Evolutionary conservation across 805 yeast genomes (phyloP).

Genomic region (Brettanomyces anomalus): DNA sequence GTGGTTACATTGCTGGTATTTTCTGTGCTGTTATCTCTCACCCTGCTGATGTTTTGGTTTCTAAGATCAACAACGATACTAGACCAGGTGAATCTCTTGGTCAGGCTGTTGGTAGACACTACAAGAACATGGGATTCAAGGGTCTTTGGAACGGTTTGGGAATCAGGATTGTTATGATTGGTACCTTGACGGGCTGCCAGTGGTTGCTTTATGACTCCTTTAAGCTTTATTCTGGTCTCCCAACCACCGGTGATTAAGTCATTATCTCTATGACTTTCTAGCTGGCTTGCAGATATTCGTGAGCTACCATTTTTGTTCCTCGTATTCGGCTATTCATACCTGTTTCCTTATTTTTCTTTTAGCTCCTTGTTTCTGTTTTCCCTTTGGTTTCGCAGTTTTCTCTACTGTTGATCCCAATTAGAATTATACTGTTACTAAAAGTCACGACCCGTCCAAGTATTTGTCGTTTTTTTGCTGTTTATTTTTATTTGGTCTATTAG

Average conservation of each 20-base stretch:
- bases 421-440: no score
- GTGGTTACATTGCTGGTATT: conserved; percentile 97
- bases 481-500: no score
- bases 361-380: no score
- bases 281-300: neutral
- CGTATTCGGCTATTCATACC: no score
- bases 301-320: no score
- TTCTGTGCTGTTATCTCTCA: conserved; percentile 94
- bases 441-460: no score
- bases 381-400: no score
- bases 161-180: conserved; percentile 93
- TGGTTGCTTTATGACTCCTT: conserved; percentile 96
- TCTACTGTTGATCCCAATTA: no score
- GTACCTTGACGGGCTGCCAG: conserved; percentile 94
- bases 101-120: conserved; percentile 64
- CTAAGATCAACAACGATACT: conserved; percentile 75
- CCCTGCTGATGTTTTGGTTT: conserved; percentile 99
- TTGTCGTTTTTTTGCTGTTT: neutral
- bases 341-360: no score
- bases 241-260: conserved; percentile 68
- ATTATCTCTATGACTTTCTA: neutral
- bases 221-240: conserved; percentile 89
- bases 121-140: conserved; percentile 70
- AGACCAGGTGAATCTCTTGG: conserved; percentile 56
- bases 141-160: conserved; percentile 96